These are phyloP conservation scores for Furculomyces boomerangus DNA, from an alignment of 371 early-diverging fungal genomes.

Conservation along the genomic window DNA sequence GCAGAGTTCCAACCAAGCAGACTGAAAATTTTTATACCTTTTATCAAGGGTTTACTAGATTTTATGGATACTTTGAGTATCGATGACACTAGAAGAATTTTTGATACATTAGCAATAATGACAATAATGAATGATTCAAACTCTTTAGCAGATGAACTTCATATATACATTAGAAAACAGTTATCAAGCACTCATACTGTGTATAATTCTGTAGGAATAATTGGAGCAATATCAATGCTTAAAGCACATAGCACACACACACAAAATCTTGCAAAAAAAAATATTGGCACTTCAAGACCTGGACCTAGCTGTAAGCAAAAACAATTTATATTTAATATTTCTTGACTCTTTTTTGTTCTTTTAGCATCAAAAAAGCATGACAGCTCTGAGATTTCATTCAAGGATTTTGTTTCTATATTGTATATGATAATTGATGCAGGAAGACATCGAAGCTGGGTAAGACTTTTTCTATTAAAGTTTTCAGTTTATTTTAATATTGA, in stretches of 20 bases:
- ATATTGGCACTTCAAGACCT: conserved; percentile 8
- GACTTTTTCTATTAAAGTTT: too few relatives aligned
- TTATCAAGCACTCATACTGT: conserved; percentile 47
- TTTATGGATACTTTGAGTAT: conserved; percentile 48
- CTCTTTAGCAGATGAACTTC: conserved; percentile 31
- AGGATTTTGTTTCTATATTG: conserved; percentile 17
- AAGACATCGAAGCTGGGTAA: conserved; percentile 22
- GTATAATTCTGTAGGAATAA: conserved; percentile 56
- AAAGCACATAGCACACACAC: conserved; percentile 32
- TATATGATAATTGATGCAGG: conserved; percentile 23
- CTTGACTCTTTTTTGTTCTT: background rate
- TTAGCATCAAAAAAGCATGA: background rate
- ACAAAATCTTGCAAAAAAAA: conserved; percentile 10
- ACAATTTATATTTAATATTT: background rate
- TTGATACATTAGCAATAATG: conserved; percentile 47
- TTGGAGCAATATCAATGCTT: conserved; percentile 53
- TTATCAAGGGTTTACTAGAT: conserved; percentile 50
- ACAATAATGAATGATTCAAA: conserved; percentile 19
- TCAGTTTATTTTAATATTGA: too few relatives aligned
- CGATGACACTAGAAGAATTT: conserved; percentile 44
- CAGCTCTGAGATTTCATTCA: conserved; percentile 5
- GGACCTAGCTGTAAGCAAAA: background rate
- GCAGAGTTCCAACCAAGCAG: background rate
- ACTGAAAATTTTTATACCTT: background rate
- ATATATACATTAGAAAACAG: conserved; percentile 62